Evolutionary conservation across 306 rosid genomes (phyloP).

Genomic region (Albizia julibrissin): DNA sequence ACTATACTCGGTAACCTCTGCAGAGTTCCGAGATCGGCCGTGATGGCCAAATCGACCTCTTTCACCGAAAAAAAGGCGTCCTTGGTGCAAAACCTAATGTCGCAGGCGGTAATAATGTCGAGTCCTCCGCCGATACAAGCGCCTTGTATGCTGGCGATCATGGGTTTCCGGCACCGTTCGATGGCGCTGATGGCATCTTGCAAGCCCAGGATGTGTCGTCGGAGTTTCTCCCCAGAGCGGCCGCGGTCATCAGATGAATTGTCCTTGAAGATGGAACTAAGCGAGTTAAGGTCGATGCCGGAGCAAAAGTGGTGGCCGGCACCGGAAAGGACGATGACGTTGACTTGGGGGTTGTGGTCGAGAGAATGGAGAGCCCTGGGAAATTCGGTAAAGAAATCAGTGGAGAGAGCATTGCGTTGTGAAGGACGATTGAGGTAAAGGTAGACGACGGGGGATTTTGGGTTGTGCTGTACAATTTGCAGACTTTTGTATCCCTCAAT

Average conservation of each 20-base stretch:
- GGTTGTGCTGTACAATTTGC: conserved; percentile 43
- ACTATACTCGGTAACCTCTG: conserved; percentile 81
- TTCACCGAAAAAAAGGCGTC: conserved; percentile 87
- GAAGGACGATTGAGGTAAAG: conserved; percentile 66
- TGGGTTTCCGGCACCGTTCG: conserved; percentile 87
- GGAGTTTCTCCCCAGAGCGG: conserved; percentile 60
- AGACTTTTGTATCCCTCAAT: conserved; percentile 36
- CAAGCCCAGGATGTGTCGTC: conserved; percentile 60
- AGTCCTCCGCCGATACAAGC: conserved; percentile 84
- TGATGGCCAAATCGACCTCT: conserved; percentile 81
- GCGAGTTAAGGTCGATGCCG: conserved; percentile 66
- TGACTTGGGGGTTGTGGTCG: conserved; percentile 58
- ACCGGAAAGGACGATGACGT: conserved; percentile 69
- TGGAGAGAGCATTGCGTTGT: conserved; percentile 64
- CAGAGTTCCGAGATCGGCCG: conserved; percentile 84
- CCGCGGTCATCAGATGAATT: conserved; percentile 43
- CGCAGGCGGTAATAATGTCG: conserved; percentile 81
- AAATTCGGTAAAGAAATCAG: conserved; percentile 65
- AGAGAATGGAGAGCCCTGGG: conserved; percentile 68
- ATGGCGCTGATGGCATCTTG: conserved; percentile 75
- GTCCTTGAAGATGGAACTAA: conserved; percentile 23
- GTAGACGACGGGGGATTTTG: conserved; percentile 55
- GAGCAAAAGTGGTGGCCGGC: conserved; percentile 80
- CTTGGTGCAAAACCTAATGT: conserved; percentile 64
- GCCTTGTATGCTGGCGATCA: conserved; percentile 73